Percentiles rank a stretch among this genome's conserved stretches.
phyloP scores from a whole-genome alignment of 1,284 basidiomycete genomes.

The Leccinum huronense region DNA sequence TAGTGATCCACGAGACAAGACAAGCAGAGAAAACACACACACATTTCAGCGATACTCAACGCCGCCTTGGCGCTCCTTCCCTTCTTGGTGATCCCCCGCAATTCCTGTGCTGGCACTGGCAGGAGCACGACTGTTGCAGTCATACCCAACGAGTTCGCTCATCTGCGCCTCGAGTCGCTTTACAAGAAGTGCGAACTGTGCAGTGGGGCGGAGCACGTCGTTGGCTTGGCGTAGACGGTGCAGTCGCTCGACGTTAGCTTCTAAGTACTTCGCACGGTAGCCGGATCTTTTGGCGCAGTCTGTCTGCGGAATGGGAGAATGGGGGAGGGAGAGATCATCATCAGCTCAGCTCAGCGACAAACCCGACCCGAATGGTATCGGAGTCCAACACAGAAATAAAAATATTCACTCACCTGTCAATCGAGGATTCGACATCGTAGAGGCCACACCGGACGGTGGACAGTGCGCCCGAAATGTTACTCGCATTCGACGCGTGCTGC shows the following conservation, averaged over 20 bases:
- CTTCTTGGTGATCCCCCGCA: constrained; percentile 56
- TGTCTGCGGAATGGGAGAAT: constrained; percentile 28
- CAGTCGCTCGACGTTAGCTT: constrained; percentile 67
- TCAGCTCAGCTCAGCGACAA: background rate
- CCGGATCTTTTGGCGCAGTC: constrained; percentile 82
- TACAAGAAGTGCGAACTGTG: constrained; percentile 79
- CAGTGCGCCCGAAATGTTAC: constrained; percentile 62
- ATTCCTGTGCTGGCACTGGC: constrained; percentile 2
- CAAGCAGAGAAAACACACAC: constrained; percentile 43
- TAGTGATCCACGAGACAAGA: background rate
- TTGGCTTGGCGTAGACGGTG: constrained; percentile 77
- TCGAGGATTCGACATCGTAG: constrained; percentile 62
- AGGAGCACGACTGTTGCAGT: constrained; percentile 2
- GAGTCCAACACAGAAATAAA: background rate
- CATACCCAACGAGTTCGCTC: constrained; percentile 51
- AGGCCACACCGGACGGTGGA: constrained; percentile 59
- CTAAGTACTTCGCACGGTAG: constrained; percentile 73
- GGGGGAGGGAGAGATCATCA: constrained; percentile 5
- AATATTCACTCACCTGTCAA: constrained; percentile 59
- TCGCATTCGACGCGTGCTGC: constrained; percentile 68
- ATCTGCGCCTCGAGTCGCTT: constrained; percentile 81
- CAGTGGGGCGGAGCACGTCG: constrained; percentile 78
- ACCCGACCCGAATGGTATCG: background rate
- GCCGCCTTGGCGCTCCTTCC: constrained; percentile 89
- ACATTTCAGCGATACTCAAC: constrained; percentile 83